phyloP scores from a whole-genome alignment of 441 rosid species.

The Lagerstroemia fauriei region DNA sequence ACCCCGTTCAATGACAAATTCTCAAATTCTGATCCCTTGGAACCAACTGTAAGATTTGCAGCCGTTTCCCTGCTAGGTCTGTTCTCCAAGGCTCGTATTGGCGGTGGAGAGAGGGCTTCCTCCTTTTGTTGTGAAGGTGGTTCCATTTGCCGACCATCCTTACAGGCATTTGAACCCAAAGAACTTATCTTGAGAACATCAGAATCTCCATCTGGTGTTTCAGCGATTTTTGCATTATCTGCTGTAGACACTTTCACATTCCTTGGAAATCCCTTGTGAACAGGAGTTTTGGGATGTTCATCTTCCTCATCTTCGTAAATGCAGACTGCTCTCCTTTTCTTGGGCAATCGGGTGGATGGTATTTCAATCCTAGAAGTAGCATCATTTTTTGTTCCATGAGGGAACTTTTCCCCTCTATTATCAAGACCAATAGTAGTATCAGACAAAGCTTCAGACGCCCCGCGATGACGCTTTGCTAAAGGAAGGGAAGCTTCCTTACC shows the following conservation, averaged over 20 bases:
- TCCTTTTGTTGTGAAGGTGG: constrained; percentile 36
- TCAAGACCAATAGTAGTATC: constrained; percentile 46
- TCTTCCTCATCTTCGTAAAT: constrained; percentile 70
- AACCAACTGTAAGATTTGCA: constrained; percentile 37
- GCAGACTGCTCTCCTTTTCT: constrained; percentile 87
- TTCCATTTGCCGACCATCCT: constrained; percentile 44
- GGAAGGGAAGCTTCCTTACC: constrained; percentile 70
- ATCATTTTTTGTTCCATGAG: constrained; percentile 42
- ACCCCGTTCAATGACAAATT: constrained; percentile 38
- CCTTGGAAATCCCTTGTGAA: constrained; percentile 63
- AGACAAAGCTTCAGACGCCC: constrained; percentile 59
- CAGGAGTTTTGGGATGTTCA: constrained; percentile 86
- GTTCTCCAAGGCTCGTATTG: constrained; percentile 38
- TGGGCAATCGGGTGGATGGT: constrained; percentile 45
- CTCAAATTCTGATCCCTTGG: constrained; percentile 47
- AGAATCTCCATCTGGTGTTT: constrained; percentile 34
- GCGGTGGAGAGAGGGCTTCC: constrained; percentile 41
- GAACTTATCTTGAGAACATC: constrained; percentile 35
- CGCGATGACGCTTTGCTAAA: constrained; percentile 55
- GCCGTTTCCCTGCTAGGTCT: constrained; percentile 28
- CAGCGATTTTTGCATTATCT: constrained; percentile 40
- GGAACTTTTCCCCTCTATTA: constrained; percentile 50
- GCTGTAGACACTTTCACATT: constrained; percentile 43
- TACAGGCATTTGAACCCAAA: constrained; percentile 40
- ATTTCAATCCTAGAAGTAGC: constrained; percentile 39